Evolutionary conservation across 176 grass and related monocot species (phyloP), one percentile per base, ranked within the genome.

Genomic region (Bonia amplexicaulis): DNA sequence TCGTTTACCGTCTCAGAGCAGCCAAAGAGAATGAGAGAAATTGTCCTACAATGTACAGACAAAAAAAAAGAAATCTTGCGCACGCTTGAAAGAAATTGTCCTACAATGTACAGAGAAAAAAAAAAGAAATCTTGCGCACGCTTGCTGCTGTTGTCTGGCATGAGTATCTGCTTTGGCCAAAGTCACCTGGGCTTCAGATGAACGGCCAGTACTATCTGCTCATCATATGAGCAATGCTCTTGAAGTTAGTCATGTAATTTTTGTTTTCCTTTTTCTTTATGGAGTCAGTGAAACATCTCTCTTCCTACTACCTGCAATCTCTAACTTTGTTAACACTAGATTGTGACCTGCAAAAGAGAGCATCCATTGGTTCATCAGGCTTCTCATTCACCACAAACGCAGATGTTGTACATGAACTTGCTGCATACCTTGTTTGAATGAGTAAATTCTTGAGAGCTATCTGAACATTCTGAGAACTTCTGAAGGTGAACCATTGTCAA

Each of bases 131-230:
- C 52, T 26, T 40, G 47, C 42, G 67, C 54, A 82, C 23, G 16
- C 66, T 72, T 25, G 68, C 80, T 27, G 35, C 23, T 72, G 15
- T 44, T 82, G 68, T 58, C 67, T 45, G 41, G 11, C 53, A 42
- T 77, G 74, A 22, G 41, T 60, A 57, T 77, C 12, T 77, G 22
- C 35, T 77, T 59, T 87, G 73, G 15, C 27, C 51, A 40, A 69
- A 60, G 22, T 87, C 73, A 70, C 27, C 65, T 88, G 73, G 54
- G 29, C 80, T 78, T 78, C 29, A 71, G 66, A 82, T 82, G 63
- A 77, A 70, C 19, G 42, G 31, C 22, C 73, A 83, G 61, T 44
- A 26, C 52, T 77, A 44, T 63, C 73, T 81, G 63, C 73, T 77
- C 73, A 83, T 83, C 29, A 53, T 71, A 74, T 62, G 73, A 62